Evolutionary conservation across 2,329 filamentous ascomycete genomes (phyloP).

Genomic region (Cercospora citrullina): DNA sequence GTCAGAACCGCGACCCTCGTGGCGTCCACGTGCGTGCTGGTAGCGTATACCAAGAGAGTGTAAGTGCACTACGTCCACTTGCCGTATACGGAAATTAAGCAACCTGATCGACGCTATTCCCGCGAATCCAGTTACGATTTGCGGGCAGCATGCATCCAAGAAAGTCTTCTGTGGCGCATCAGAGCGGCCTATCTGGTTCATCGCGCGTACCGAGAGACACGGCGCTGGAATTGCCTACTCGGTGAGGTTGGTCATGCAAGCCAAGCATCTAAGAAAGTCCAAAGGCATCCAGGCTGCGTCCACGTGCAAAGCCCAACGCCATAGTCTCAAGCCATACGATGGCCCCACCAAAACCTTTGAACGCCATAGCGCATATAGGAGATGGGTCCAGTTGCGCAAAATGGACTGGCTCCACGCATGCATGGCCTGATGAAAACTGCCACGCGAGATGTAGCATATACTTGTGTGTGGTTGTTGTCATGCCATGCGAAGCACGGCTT

Average conservation of each 20-base stretch:
- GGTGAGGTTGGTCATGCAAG: not conserved
- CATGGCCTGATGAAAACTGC: not conserved
- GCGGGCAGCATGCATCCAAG: not conserved
- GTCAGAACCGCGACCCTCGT: not conserved
- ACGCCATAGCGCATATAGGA: not conserved
- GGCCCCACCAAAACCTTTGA: not conserved
- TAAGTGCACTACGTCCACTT: not conserved
- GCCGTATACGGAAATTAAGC: not conserved
- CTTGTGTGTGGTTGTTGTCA: not conserved
- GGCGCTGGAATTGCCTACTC: not conserved
- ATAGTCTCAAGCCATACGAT: not conserved
- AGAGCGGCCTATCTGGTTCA: not conserved
- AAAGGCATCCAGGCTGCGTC: not conserved
- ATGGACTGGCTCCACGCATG: not conserved
- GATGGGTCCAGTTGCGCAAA: not conserved
- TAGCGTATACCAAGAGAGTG: not conserved
- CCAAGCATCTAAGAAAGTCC: not conserved
- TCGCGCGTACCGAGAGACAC: not conserved
- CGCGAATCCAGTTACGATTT: not conserved
- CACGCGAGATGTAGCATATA: not conserved
- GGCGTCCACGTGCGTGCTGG: not conserved
- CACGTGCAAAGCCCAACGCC: not conserved
- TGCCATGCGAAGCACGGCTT: not conserved
- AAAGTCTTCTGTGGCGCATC: not conserved
- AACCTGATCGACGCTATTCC: not conserved